Percentiles rank a stretch among this genome's conserved stretches.
Conservation (phyloP, 306 rosid genomes). For the Hippophae gyantsensis region DNA sequence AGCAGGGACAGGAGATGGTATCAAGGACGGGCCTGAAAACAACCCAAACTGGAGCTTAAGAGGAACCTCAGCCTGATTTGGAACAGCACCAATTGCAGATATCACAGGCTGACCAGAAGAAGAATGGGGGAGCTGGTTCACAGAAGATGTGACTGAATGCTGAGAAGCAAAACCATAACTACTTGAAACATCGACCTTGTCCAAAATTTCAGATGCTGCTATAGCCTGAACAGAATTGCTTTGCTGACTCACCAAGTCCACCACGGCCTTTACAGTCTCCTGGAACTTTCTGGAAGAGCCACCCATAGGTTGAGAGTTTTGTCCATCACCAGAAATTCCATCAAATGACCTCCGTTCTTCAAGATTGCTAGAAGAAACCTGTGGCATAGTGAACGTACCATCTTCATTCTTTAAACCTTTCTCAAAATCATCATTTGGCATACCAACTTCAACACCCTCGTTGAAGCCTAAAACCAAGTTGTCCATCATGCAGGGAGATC, state of each 20-base stretch:
- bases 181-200: constrained; percentile 39
- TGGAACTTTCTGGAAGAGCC: constrained; percentile 46
- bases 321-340: constrained; percentile 29
- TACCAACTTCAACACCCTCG: constrained; percentile 91
- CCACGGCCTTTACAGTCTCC: constrained; percentile 47
- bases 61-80: constrained; percentile 63
- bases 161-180: constrained; percentile 38
- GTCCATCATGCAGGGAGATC: constrained; percentile 60
- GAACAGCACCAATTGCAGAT: constrained; percentile 36
- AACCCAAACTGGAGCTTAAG: constrained; percentile 94
- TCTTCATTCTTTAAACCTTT: constrained; percentile 44
- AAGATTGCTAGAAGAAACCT: constrained; percentile 27
- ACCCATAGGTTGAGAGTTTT: constrained; percentile 33
- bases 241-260: constrained; percentile 41
- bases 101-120: constrained; percentile 37
- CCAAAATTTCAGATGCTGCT: constrained; percentile 32
- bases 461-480: constrained; percentile 82
- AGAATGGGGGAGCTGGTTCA: constrained; percentile 37
- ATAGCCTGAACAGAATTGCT: constrained; percentile 26
- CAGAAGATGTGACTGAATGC: constrained; percentile 36
- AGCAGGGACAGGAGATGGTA: constrained; percentile 92
- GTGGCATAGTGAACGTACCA: constrained; percentile 27
- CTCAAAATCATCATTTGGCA: constrained; percentile 84
- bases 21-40: constrained; percentile 91
- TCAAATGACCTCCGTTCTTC: constrained; percentile 46